A percentile compares a stretch with the other conserved stretches of the same genome.
phyloP scores from a whole-genome alignment of 345 rosid species.

The Murraya koenigii region DNA sequence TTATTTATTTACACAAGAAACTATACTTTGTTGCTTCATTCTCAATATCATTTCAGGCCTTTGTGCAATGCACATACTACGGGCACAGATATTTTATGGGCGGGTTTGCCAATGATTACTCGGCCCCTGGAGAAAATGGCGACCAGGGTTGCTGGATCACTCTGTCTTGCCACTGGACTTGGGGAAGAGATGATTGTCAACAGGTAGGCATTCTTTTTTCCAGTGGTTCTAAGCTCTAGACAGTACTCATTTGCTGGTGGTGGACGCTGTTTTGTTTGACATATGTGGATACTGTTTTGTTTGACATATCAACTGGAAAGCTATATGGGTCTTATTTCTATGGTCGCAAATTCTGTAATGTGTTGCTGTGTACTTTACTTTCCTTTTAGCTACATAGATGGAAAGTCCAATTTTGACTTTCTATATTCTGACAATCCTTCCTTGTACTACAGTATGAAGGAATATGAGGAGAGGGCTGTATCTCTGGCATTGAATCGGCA shows the following conservation, averaged over 20 bases:
- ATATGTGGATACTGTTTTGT: no score
- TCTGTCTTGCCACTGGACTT: constrained; percentile 92
- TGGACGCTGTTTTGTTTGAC: no score
- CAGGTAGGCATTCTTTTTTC: constrained; percentile 38
- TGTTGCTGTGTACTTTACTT: not conserved
- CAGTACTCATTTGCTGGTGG: not conserved
- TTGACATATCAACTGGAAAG: not conserved
- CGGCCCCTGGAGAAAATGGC: constrained; percentile 99
- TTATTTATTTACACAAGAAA: not conserved
- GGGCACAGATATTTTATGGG: constrained; percentile 97
- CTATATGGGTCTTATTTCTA: not conserved
- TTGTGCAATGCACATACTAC: constrained; percentile 98
- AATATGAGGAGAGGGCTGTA: constrained; percentile 89
- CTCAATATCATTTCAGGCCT: constrained; percentile 47
- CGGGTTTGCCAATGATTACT: constrained; percentile 98
- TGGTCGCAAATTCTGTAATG: not conserved
- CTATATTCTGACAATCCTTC: not conserved
- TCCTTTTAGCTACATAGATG: not conserved
- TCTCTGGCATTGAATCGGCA: constrained; percentile 67
- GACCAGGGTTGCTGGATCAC: constrained; percentile 97
- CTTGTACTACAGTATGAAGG: constrained; percentile 59
- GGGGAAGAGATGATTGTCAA: constrained; percentile 97
- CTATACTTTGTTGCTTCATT: not conserved
- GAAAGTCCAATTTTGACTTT: not conserved
- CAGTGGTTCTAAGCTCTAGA: not conserved